These are phyloP conservation scores for Didymella arachidicola DNA, from an alignment of 2,329 filamentous ascomycete species.

Conservation along the genomic window DNA sequence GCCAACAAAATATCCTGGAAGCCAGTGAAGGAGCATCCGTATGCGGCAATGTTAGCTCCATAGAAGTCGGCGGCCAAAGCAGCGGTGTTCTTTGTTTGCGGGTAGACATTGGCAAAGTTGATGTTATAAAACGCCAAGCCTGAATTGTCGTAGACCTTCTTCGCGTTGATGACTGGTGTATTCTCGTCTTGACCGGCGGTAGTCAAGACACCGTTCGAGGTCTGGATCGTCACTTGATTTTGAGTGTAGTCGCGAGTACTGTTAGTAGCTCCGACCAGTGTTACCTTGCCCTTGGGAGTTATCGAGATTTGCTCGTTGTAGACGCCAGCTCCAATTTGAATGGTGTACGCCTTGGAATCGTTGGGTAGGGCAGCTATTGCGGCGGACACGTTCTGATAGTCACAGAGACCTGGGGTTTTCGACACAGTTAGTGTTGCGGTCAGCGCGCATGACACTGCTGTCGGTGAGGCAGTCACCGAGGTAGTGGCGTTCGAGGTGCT, in stretches of 20 bases:
- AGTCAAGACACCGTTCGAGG: constrained; percentile 52
- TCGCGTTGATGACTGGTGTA: constrained; percentile 56
- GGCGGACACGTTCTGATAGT: constrained; percentile 54
- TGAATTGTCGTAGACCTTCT: constrained; percentile 47
- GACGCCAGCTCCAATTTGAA: constrained; percentile 52
- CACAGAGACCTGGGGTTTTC: constrained; percentile 38
- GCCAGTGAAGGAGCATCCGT: constrained; percentile 61
- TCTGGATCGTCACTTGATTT: constrained; percentile 52
- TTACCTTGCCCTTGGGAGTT: constrained; percentile 54
- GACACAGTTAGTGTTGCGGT: constrained; percentile 48
- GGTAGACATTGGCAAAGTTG: constrained; percentile 54
- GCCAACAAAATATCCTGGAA: constrained; percentile 61
- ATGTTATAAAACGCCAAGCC: constrained; percentile 31
- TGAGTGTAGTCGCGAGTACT: constrained; percentile 46
- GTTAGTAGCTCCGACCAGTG: constrained; percentile 49
- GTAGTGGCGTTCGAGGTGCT: constrained; percentile 23
- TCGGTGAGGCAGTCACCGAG: constrained; percentile 13
- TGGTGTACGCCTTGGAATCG: constrained; percentile 52
- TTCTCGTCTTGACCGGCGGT: constrained; percentile 53
- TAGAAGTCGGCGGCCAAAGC: constrained; percentile 59
- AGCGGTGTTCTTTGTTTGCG: constrained; percentile 42
- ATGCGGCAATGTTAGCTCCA: constrained; percentile 61
- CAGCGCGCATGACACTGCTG: constrained; percentile 30
- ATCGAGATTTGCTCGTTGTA: constrained; percentile 55
- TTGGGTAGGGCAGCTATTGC: constrained; percentile 56